Evolutionary conservation across 768 basidiomycete species (phyloP), one percentile per base, ranked within the genome.

Genomic region (Termitomyces sp.): DNA sequence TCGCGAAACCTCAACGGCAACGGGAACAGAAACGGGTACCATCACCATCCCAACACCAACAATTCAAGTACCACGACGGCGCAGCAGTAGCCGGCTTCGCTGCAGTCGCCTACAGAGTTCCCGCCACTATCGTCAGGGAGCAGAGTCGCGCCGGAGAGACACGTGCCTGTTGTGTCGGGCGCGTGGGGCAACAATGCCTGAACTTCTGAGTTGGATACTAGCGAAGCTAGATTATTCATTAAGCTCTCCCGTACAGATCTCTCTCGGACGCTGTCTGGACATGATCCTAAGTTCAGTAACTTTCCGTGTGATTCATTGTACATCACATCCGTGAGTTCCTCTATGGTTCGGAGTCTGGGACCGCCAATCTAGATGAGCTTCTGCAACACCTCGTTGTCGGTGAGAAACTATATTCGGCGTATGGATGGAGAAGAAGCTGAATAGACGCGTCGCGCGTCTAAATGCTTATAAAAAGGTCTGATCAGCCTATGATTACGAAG

Each of bases 151-250:
- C 69, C 73, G 20, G 86, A 87, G 71, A 85, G 81, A 66, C 83
- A 82, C 49, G 68, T 77, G 6, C 86, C 86, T 3, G 74, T 77
- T 2, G 81, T 81, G 6, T 77, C 78, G 34, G 89, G 91, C 31
- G 91, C 86, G 29, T 93, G 91, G 91, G 85, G 82, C 25, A 87
- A 86, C 63, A 71, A 83, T 25, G 25, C 25, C 25, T 25, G 25
- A 31, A 49, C 15, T 42, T 54, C 8, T 6, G 5, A 54, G 25
- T 12, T 42, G 40, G 40, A 43, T 31, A 32, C 10, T 29, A 17
- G 25, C 29, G 25, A 29, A 55, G 10, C 5, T 32, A 31, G 9
- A 42, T 42, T 4, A 53, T 38, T 25, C 8, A 5, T 15, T 6
- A 9, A 31, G 15, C 40, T 54, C 38, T 31, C 15, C 40, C 15